A percentile compares a stretch with the other conserved stretches of the same genome.
Conservation (phyloP, 129 eudicot genomes). For the Flaveria bidentis region DNA sequence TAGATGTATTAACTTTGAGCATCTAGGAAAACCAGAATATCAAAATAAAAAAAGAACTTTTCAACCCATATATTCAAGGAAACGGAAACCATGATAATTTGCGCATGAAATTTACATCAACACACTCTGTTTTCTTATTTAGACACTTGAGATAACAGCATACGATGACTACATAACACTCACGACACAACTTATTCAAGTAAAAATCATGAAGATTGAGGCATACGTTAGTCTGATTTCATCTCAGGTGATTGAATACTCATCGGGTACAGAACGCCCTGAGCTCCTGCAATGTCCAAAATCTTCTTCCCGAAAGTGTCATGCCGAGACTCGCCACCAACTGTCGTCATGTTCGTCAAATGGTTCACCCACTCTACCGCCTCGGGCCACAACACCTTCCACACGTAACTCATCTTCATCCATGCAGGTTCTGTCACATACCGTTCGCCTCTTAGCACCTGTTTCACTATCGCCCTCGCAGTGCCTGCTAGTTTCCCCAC, state of each 20-base stretch:
- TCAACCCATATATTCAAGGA: no score
- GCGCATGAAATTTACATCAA: background rate
- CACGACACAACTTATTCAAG: background rate
- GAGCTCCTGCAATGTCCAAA: constrained; percentile 33
- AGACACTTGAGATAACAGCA: background rate
- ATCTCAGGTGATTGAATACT: constrained; percentile 31
- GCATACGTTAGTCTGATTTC: constrained; percentile 27
- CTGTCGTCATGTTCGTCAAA: constrained; percentile 31
- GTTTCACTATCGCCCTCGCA: constrained; percentile 57
- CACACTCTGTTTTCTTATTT: constrained; percentile 18
- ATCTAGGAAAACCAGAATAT: no score
- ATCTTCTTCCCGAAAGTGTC: constrained; percentile 41
- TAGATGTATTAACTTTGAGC: no score
- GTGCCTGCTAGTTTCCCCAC: constrained; percentile 35
- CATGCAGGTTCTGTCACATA: constrained; percentile 68
- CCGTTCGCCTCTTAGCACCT: constrained; percentile 56
- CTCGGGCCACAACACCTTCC: constrained; percentile 67
- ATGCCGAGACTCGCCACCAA: constrained; percentile 27
- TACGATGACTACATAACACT: background rate
- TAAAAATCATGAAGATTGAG: background rate
- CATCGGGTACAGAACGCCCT: constrained; percentile 30
- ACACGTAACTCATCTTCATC: constrained; percentile 48
- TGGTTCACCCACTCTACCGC: constrained; percentile 51
- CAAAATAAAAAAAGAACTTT: no score
- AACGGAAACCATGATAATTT: background rate